Conservation (phyloP, 306 rosid genomes). For the Ziziphus jujuba region DNA sequence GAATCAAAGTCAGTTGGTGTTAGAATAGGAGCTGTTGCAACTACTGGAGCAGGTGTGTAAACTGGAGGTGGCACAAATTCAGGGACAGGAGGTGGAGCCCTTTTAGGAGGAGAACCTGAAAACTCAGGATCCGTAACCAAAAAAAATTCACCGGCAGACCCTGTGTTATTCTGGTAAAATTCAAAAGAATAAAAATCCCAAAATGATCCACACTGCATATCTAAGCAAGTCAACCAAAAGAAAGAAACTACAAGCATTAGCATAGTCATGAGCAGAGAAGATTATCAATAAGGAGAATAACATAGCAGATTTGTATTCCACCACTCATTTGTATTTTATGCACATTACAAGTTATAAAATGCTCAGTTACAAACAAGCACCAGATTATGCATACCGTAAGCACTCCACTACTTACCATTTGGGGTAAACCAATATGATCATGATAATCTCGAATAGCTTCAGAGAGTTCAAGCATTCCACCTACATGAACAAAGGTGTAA, state of each 20-base stretch:
- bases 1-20: conserved; percentile 48
- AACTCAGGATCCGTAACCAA: conserved; percentile 72
- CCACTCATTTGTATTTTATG: neutral
- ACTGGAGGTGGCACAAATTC: conserved; percentile 37
- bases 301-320: neutral
- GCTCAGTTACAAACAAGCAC: neutral
- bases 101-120: conserved; percentile 91
- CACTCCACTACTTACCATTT: conserved; percentile 56
- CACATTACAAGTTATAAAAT: neutral
- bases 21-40: conserved; percentile 44
- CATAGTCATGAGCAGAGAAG: neutral
- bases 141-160: conserved; percentile 83
- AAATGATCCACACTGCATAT: conserved; percentile 20
- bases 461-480: conserved; percentile 88
- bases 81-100: conserved; percentile 82
- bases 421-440: conserved; percentile 83
- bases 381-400: neutral
- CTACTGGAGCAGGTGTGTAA: conserved; percentile 33
- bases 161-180: conserved; percentile 70
- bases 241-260: conserved; percentile 5
- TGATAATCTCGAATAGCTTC: conserved; percentile 99
- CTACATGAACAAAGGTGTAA: conserved; percentile 37
- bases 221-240: neutral
- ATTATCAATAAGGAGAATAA: neutral
- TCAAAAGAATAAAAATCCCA: conserved; percentile 36